These are phyloP conservation scores for Rhodotorula kratochvilovae DNA, from an alignment of 768 basidiomycete species.

Conservation along the genomic window DNA sequence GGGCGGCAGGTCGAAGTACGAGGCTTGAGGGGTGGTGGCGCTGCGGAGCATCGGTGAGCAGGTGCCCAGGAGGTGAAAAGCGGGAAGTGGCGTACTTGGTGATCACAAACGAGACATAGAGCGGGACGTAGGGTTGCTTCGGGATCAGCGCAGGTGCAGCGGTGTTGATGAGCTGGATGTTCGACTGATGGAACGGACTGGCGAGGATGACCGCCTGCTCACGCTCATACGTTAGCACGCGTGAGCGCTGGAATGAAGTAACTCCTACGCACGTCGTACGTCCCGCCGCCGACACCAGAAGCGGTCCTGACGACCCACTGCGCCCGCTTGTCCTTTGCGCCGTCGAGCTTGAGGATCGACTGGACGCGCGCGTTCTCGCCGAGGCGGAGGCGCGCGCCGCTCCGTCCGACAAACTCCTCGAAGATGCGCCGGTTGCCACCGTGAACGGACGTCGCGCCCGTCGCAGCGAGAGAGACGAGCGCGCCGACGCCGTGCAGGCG, in stretches of 20 bases:
- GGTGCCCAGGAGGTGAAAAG: conserved; percentile 39
- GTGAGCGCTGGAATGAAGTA: too few species aligned
- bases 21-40: conserved; percentile 51
- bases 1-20: conserved; percentile 63
- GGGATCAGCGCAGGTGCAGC: conserved; percentile 55
- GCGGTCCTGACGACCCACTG: conserved; percentile 34
- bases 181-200: conserved; percentile 71
- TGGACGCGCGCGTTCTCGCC: conserved; percentile 45
- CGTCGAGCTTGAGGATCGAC: conserved; percentile 33
- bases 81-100: conserved; percentile 55
- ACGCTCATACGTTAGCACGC: conserved; percentile 43
- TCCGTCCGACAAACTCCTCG: conserved; percentile 67
- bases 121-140: conserved; percentile 68
- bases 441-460: conserved; percentile 60
- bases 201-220: conserved; percentile 75
- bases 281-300: conserved; percentile 10
- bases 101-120: conserved; percentile 84
- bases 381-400: conserved; percentile 65
- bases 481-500: conserved; percentile 74
- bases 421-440: conserved; percentile 85
- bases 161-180: conserved; percentile 38
- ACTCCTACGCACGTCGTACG: conserved; percentile 22
- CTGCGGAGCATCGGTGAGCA: conserved; percentile 8
- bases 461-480: conserved; percentile 65
- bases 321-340: neutral